Evolutionary conservation across 2,329 filamentous ascomycete species (phyloP), one percentile per base, ranked within the genome.

Genomic region (Periconia sp.): DNA sequence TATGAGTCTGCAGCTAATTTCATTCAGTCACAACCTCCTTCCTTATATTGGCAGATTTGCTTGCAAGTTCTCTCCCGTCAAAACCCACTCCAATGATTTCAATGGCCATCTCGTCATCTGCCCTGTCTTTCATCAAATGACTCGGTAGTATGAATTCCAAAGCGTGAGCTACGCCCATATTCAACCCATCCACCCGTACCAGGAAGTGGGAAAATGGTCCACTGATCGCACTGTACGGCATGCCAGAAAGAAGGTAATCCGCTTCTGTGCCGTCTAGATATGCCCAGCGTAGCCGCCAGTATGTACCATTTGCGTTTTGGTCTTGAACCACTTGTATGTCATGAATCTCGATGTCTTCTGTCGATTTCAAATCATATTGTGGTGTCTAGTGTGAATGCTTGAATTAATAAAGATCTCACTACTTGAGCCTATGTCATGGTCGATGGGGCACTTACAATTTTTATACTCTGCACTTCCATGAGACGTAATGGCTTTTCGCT

Each of bases 131-230:
- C 14, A 64, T 33, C 6, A 70, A 45, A 17, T 23, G 11, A 5
- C 52, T 37, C 10, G 48, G 47, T 3, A 72, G 11, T 2, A 68
- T 18, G 33, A 59, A 60, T 41, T 72, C 68, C 35, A 66, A 37
- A 1, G 67, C 65, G 59, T 75, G 73, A 11, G 64, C 66, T 49
- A 63, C 62, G 1, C 64, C 70, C 1, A 66, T 13, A 3, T 44
- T 6, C 3, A 60, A 3, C 2, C 59, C 69, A 41, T 67, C 54
- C 13, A 71, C 41, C 1, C 45, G 8, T 10, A 76, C 52, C 1
- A 33, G 2, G 41, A 75, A 75, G 42, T 73, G 59, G 1, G 71
- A 61, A 45, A 73, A 72, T 1, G 70, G 60, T 0, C 74, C 74
- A 2, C 72, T 76, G 2, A 68, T 43, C 0, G 52, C n/a, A 35